Base-by-base conservation (phyloP, 2,329 filamentous ascomycete species). In the Pseudogymnoascus sp. region DNA sequence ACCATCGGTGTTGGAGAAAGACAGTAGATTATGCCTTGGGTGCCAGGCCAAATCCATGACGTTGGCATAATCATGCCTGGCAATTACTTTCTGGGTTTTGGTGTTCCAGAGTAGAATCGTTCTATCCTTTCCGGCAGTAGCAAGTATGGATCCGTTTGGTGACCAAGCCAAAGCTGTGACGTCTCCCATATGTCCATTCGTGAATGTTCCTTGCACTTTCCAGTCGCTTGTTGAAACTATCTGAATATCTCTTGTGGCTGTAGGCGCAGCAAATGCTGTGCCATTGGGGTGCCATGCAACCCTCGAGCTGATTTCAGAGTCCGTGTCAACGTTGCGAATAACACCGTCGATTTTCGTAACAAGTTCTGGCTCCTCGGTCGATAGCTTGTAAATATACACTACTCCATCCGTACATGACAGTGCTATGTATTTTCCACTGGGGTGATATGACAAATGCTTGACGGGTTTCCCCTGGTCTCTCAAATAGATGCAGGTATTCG, bases 241-340 rank as follows among this genome's bases (percentile, higher is more conserved):
- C 71, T 96, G 89, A 28, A 96, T 86, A 73, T 96, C 88, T 76
- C 88, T 84, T 21, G 89, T 91, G 0, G 89, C 84, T 18, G 93
- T 96, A 0, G 91, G 87, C 18, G 90, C 87, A 1, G 91, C 93
- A 75, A 99, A 96, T 2, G 93, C 91, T 68, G 91, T 85, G 18
- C 95, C 93, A 73, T 97, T 93, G 0, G 96, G 96, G 76, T 97
- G 95, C 95, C 95, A 99, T 0, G 86, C 84, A 5, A 88, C 86
- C 70, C 83, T 84, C 3, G 91, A 88, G 67, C 88, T 92, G 5
- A 85, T 82, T 65, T 96, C 90, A 1, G 87, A 83, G 49, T 95
- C 91, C 1, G 86, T 83, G 64, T 97, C 93, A 2, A 93, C 75
- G 16, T 84, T 83, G 65, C 87, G 88, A 68, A 97, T 95, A 68